These are phyloP conservation scores for Agrocybe praecox DNA, from an alignment of 768 basidiomycete species.

Conservation along the genomic window DNA sequence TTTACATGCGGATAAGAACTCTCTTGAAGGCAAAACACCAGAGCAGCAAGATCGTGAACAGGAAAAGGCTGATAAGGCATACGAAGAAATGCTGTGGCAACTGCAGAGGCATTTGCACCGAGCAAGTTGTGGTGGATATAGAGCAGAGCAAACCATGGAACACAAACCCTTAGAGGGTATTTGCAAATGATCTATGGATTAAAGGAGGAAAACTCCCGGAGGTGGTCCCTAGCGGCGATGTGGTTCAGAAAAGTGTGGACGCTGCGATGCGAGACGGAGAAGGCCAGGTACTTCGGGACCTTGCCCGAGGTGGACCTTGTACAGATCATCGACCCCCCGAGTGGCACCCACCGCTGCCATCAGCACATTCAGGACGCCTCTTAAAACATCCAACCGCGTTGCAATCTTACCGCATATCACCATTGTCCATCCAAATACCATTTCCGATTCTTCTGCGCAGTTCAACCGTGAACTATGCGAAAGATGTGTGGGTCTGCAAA, in stretches of 20 bases:
- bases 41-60: constrained; percentile 35
- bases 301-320: constrained; percentile 72
- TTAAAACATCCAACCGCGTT: constrained; percentile 52
- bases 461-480: constrained; percentile 39
- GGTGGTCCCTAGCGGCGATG: constrained; percentile 49
- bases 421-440: constrained; percentile 67
- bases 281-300: constrained; percentile 77
- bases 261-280: constrained; percentile 24
- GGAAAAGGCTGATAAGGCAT: not conserved
- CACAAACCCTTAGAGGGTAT: constrained; percentile 63
- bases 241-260: constrained; percentile 59
- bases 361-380: constrained; percentile 46
- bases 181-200: constrained; percentile 55
- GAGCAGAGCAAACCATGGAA: constrained; percentile 42
- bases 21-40: constrained; percentile 17
- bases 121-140: constrained; percentile 69
- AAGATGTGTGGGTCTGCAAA: constrained; percentile 47
- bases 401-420: constrained; percentile 80
- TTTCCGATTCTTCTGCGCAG: constrained; percentile 13
- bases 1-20: constrained; percentile 52
- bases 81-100: constrained; percentile 83
- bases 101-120: constrained; percentile 69
- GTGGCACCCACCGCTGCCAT: constrained; percentile 30
- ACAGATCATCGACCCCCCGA: constrained; percentile 42
- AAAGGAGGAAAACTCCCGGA: not conserved